These are phyloP conservation scores for Dipteronia dyeriana DNA, from an alignment of 345 rosid species.

Conservation along the genomic window DNA sequence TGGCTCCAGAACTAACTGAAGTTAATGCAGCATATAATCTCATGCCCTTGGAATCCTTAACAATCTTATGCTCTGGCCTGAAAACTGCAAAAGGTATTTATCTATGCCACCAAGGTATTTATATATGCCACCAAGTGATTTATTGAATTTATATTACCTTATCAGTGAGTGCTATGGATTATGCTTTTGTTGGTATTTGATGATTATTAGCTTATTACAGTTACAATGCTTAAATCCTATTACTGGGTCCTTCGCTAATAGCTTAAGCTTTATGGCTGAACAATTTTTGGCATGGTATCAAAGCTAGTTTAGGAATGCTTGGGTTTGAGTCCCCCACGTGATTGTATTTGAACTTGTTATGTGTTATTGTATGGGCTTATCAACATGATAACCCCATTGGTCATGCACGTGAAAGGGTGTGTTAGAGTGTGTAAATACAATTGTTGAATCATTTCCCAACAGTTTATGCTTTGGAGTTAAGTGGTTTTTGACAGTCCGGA, in stretches of 20 bases:
- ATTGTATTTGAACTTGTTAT: background rate
- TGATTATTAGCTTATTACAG: slow-evolving; percentile 1
- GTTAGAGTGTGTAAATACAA: background rate
- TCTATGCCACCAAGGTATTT: no score
- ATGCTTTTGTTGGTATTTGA: background rate
- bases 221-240: background rate
- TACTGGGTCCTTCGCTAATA: background rate
- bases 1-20: slow-evolving; percentile 59
- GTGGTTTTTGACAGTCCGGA: background rate
- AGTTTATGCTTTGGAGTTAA: background rate
- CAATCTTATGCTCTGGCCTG: slow-evolving; percentile 57
- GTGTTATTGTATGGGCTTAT: background rate
- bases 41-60: slow-evolving; percentile 73
- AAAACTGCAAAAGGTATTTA: slow-evolving; percentile 53
- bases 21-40: slow-evolving; percentile 73
- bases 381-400: background rate
- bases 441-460: background rate
- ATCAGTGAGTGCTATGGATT: background rate
- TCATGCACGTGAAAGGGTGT: background rate
- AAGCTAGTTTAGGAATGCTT: background rate
- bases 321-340: background rate
- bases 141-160: background rate
- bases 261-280: background rate
- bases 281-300: background rate
- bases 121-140: background rate